Conservation (phyloP, 805 yeast genomes). For the Grigorovia humatica region DNA sequence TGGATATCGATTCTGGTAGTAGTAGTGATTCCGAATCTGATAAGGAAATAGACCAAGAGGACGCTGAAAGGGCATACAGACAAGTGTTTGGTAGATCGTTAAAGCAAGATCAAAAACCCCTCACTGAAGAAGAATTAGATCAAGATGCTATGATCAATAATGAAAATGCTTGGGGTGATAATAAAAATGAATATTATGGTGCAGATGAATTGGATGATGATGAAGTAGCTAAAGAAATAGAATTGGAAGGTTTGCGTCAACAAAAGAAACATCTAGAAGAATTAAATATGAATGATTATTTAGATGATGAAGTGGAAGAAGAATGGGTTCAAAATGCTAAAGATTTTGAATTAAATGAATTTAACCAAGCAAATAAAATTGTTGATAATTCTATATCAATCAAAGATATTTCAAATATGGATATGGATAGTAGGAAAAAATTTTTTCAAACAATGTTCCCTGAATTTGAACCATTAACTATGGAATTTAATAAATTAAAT, state of each 20-base stretch:
- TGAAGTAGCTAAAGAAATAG: slow-evolving; percentile 66
- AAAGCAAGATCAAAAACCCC: slow-evolving; percentile 17
- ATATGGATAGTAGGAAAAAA: slow-evolving; percentile 41
- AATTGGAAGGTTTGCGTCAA: slow-evolving; percentile 77
- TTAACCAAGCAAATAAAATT: slow-evolving; percentile 22
- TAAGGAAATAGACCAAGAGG: slow-evolving; percentile 25
- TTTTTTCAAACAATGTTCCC: slow-evolving; percentile 61
- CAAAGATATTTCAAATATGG: slow-evolving; percentile 41
- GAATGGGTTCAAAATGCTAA: slow-evolving; percentile 65
- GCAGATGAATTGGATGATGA: slow-evolving; percentile 48
- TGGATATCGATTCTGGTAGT: slow-evolving; percentile 29
- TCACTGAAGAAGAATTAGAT: slow-evolving; percentile 22
- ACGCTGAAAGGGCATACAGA: slow-evolving; percentile 29
- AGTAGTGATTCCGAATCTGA: slow-evolving; percentile 11
- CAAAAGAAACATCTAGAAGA: slow-evolving; percentile 75
- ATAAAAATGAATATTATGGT: slow-evolving; percentile 40
- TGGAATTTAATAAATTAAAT: slow-evolving; percentile 43
- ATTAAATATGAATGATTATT: slow-evolving; percentile 60
- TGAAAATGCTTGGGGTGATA: slow-evolving; percentile 39
- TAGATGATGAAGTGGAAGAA: slow-evolving; percentile 60
- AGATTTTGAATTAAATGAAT: slow-evolving; percentile 35
- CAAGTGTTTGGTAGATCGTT: slow-evolving; percentile 28
- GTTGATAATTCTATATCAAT: slow-evolving; percentile 28
- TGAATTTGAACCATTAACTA: slow-evolving; percentile 67
- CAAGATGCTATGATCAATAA: slow-evolving; percentile 25